Evolutionary conservation across 768 basidiomycete genomes (phyloP).

Genomic region (Boletus rex-veris): DNA sequence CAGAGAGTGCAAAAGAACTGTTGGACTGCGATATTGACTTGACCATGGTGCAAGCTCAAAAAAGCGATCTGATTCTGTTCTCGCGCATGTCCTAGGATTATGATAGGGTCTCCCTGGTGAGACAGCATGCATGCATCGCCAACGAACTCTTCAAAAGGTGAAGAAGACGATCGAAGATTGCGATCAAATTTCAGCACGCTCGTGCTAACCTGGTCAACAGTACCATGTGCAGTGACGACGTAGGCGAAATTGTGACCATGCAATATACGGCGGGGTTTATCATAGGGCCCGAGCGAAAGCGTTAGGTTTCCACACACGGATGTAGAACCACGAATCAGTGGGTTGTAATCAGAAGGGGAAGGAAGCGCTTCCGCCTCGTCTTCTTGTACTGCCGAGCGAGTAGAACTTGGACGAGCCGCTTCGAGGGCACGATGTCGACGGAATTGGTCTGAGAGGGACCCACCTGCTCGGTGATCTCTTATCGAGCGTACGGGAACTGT

Average conservation of each 20-base stretch:
- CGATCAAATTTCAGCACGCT: conserved; percentile 13
- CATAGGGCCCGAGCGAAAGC: conserved; percentile 29
- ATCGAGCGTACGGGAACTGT: not conserved
- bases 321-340: not conserved
- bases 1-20: not conserved
- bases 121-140: conserved; percentile 43
- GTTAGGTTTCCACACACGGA: not conserved
- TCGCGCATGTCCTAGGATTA: conserved; percentile 40
- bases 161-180: conserved; percentile 20
- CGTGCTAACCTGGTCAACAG: conserved; percentile 30
- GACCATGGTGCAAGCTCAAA: conserved; percentile 12
- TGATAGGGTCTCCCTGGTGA: conserved; percentile 20
- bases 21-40: conserved; percentile 20
- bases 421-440: not conserved
- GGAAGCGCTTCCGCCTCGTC: not conserved
- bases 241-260: conserved; percentile 12
- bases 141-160: conserved; percentile 30
- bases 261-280: conserved; percentile 41
- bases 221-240: conserved; percentile 40
- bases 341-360: not conserved
- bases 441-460: not conserved
- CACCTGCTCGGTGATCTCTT: not conserved
- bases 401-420: not conserved
- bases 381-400: not conserved
- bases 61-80: conserved; percentile 34